Conservation (phyloP, 176 grass and related monocot species). For the Juncus effusus region DNA sequence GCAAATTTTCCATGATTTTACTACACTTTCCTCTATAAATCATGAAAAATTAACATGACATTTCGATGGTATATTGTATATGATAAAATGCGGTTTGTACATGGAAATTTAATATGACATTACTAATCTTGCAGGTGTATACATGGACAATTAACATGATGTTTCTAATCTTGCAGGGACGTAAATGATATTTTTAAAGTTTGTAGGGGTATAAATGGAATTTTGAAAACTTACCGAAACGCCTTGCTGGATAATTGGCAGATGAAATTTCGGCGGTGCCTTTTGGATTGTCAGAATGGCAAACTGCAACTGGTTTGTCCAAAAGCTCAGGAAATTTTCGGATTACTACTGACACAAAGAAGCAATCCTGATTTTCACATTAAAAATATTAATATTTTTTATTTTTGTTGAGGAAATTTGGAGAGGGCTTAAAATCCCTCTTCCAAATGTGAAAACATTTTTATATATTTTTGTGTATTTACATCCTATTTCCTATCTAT, state of each 20-base stretch:
- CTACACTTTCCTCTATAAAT: too few relatives aligned
- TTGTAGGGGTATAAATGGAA: background rate
- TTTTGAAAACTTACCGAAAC: constrained; percentile 48
- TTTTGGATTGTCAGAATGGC: constrained; percentile 87
- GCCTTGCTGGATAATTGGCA: constrained; percentile 85
- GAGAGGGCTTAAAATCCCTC: too few relatives aligned
- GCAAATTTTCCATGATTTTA: too few relatives aligned
- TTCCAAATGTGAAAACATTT: background rate
- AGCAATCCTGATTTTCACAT: constrained; percentile 53
- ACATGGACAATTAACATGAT: too few relatives aligned
- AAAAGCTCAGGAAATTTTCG: constrained; percentile 73
- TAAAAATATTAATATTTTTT: constrained; percentile 11
- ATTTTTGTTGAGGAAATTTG: too few relatives aligned
- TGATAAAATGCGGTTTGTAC: too few relatives aligned
- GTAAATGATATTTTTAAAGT: background rate
- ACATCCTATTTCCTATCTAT: too few relatives aligned
- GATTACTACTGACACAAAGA: constrained; percentile 88
- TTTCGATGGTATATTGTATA: too few relatives aligned
- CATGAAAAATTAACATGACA: too few relatives aligned
- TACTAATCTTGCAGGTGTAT: too few relatives aligned
- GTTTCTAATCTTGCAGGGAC: too few relatives aligned
- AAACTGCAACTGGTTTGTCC: constrained; percentile 91
- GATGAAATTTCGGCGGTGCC: constrained; percentile 96
- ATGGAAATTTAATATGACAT: too few relatives aligned
- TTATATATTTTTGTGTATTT: constrained; percentile 12